phyloP scores from a whole-genome alignment of 106 monocot genomes.

The Narthecium ossifragum region DNA sequence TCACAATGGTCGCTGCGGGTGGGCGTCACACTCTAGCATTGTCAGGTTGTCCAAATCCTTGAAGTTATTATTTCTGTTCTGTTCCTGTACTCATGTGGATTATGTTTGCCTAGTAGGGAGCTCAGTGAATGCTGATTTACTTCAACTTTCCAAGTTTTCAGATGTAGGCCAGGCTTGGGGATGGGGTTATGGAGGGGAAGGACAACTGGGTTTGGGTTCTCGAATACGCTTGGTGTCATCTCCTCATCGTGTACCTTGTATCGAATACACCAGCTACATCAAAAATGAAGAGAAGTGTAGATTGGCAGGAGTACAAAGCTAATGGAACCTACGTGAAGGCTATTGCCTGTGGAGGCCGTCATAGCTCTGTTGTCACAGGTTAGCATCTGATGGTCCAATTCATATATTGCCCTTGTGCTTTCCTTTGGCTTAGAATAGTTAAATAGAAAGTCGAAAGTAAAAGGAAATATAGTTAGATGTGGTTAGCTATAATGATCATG shows the following conservation, averaged over 20 bases:
- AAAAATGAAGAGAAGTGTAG: constrained; percentile 36
- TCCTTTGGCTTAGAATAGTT: too few relatives aligned
- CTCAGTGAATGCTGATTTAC: constrained; percentile 11
- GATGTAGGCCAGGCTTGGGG: constrained; percentile 96
- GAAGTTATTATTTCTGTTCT: too few relatives aligned
- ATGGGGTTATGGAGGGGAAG: constrained; percentile 99
- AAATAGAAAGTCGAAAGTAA: too few relatives aligned
- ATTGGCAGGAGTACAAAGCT: constrained; percentile 21
- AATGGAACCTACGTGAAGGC: constrained; percentile 71
- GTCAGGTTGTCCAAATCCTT: constrained; percentile 81
- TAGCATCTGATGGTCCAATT: neutral
- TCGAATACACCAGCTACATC: constrained; percentile 36
- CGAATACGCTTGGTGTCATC: constrained; percentile 80
- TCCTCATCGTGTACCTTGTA: constrained; percentile 82
- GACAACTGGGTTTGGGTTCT: constrained; percentile 92
- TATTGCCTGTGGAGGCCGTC: constrained; percentile 96
- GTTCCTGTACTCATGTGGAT: too few relatives aligned
- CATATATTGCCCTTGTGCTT: too few relatives aligned
- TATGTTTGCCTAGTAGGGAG: too few relatives aligned
- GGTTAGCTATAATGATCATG: too few relatives aligned
- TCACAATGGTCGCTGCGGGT: constrained; percentile 76
- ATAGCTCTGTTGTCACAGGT: constrained; percentile 96
- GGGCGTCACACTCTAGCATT: constrained; percentile 90
- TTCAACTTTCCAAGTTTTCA: constrained; percentile 55
- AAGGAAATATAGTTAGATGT: too few relatives aligned